Evolutionary conservation across 108 stramenopile species (phyloP).

Genomic region (Fistulifera pelliculosa): DNA sequence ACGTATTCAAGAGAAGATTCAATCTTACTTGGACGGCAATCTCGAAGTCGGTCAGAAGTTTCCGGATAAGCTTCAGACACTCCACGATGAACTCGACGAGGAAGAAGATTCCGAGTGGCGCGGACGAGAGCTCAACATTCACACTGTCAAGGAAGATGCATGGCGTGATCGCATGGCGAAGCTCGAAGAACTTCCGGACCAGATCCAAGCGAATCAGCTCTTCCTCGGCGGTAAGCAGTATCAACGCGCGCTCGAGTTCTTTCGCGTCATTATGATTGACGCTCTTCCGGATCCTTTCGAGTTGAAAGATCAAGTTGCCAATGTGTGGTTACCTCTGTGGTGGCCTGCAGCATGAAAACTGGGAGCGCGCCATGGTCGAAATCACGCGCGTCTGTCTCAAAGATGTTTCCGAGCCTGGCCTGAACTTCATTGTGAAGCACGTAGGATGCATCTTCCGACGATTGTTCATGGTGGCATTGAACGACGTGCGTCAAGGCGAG

Average conservation of each 20-base stretch:
- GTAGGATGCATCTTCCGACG: slow-evolving; percentile 53
- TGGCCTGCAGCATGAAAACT: slow-evolving; percentile 60
- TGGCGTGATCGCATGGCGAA: slow-evolving; percentile 45
- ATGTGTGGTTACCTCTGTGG: slow-evolving; percentile 46
- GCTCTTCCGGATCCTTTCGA: slow-evolving; percentile 45
- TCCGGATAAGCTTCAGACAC: slow-evolving; percentile 39
- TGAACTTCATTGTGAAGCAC: slow-evolving; percentile 64
- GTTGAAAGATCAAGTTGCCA: slow-evolving; percentile 46
- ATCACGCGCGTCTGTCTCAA: slow-evolving; percentile 36
- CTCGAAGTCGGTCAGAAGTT: slow-evolving; percentile 39
- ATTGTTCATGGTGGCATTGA: slow-evolving; percentile 36
- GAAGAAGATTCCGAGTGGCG: slow-evolving; percentile 65
- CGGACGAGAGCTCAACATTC: slow-evolving; percentile 20
- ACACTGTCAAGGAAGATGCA: slow-evolving; percentile 36
- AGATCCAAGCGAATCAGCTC: slow-evolving; percentile 33
- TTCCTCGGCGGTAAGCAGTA: slow-evolving; percentile 73
- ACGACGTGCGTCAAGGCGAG: slow-evolving; percentile 30
- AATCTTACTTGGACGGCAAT: slow-evolving; percentile 53
- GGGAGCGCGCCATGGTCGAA: slow-evolving; percentile 52
- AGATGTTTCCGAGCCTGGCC: slow-evolving; percentile 45
- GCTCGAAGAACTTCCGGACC: slow-evolving; percentile 30
- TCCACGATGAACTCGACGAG: slow-evolving; percentile 50
- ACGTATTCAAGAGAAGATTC: slow-evolving; percentile 36
- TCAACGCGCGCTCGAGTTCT: slow-evolving; percentile 48
- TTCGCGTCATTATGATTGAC: slow-evolving; percentile 45